These are phyloP conservation scores for Ogataea siamensis DNA, from an alignment of 805 yeast species.

Conservation along the genomic window DNA sequence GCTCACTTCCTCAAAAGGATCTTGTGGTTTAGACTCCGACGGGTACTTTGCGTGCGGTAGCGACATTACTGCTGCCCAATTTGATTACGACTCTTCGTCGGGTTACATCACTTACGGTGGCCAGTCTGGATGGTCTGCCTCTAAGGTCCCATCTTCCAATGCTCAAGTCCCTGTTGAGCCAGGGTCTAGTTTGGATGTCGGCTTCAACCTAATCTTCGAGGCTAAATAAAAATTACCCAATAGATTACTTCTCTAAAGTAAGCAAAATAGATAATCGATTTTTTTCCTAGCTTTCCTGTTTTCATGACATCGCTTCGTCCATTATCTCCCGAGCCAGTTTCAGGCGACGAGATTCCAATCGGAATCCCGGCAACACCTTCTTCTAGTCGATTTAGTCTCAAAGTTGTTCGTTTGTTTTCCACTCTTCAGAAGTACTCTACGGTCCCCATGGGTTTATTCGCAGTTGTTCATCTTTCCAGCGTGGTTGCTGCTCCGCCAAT, in stretches of 20 bases:
- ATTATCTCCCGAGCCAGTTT: conserved; percentile 25
- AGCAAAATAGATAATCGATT: conserved; percentile 2
- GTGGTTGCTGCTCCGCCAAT: conserved; percentile 53
- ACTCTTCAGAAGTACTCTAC: conserved; percentile 59
- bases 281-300: neutral
- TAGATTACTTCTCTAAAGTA: neutral
- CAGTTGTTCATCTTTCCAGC: conserved; percentile 54
- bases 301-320: conserved; percentile 8
- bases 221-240: conserved; percentile 1
- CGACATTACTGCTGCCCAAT: conserved; percentile 48
- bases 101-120: conserved; percentile 61
- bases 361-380: conserved; percentile 22
- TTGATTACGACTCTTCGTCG: conserved; percentile 48
- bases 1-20: conserved; percentile 68
- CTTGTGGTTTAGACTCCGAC: conserved; percentile 50
- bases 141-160: conserved; percentile 40
- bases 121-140: conserved; percentile 57
- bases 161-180: conserved; percentile 50
- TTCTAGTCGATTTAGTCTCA: conserved; percentile 9
- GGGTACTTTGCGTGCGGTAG: conserved; percentile 33
- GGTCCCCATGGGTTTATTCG: conserved; percentile 52
- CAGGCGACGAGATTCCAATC: conserved; percentile 12
- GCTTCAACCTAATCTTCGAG: conserved; percentile 39
- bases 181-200: conserved; percentile 39
- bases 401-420: conserved; percentile 20